Base-by-base conservation (phyloP, 2,329 filamentous ascomycete genomes). In the Fusarium nisikadoi region DNA sequence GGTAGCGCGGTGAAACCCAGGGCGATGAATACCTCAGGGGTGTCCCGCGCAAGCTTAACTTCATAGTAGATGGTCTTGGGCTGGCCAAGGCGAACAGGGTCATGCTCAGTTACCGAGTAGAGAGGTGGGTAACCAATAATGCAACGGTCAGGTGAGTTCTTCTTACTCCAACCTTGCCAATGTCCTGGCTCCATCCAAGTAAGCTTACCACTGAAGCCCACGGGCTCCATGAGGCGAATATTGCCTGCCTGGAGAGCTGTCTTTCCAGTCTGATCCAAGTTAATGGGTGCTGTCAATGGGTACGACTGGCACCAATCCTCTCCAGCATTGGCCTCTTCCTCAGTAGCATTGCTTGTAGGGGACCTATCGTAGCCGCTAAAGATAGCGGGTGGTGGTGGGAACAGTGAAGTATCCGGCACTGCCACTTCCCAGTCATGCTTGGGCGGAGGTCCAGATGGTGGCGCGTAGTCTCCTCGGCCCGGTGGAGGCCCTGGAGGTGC, bases 1-100 rank as follows among this genome's bases (percentile, higher is more conserved):
- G 93, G 93, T 52, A 92, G 88, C 3, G 92, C 93, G 0, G 88
- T 83, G 79, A 90, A 94, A 14, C 93, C 93, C 14, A 95, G 78
- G 0, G 90, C 92, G 2, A 95, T 83, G 42, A 81, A 83, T 56
- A 86, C 81, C 63, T 87, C 85, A 8, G 74, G 73, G 27, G 84
- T 84, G 60, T 87, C 81, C 23, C 79, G 75, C 6, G 83, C 81
- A 36, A 94, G 83, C 57, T 85, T 85, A 14, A 94, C 85, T 77
- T 95, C 93, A 79, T 91, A 95, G 85, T 95, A 95, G 57, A 92
- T 86, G 47, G 89, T 90, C 43, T 84, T 84, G 4, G 76, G 71
- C 71, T 74, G 77, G 65, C 71, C 82, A 59, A 62, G 86, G 4
- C 80, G 80, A 4, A 86, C 80, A 0, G 91, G 89, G 38, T 88